Conservation (phyloP, 108 stramenopile species). For the Skeletonema grethae region DNA sequence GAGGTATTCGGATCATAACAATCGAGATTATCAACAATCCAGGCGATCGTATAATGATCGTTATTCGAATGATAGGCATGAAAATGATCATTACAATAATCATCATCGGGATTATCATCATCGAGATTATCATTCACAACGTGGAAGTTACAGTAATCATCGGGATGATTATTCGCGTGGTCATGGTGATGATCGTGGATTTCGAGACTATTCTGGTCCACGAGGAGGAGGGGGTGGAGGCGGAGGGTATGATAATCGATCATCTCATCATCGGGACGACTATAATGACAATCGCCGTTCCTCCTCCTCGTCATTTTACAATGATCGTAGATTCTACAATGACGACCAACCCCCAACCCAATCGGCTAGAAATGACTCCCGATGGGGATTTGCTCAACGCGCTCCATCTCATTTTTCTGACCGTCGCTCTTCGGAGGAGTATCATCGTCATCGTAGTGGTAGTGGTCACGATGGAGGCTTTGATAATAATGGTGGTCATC, state of each 20-base stretch:
- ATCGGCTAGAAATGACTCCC: neutral
- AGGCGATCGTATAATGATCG: neutral
- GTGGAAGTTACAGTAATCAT: constrained; percentile 4
- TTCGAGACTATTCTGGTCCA: neutral
- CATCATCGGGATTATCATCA: constrained; percentile 4
- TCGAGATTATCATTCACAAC: neutral
- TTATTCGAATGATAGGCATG: constrained; percentile 2
- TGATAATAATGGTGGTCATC: neutral
- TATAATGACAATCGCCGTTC: constrained; percentile 6
- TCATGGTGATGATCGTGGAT: constrained; percentile 2
- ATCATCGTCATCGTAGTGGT: neutral
- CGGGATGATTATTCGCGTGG: constrained; percentile 1
- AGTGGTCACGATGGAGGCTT: neutral
- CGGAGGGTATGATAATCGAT: neutral
- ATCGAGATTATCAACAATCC: neutral
- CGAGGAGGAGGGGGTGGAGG: neutral
- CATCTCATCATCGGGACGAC: neutral
- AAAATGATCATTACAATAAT: constrained; percentile 3
- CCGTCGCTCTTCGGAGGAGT: neutral
- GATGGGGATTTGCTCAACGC: constrained; percentile 5
- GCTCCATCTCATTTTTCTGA: neutral
- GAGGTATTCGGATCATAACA: neutral
- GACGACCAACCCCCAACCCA: neutral
- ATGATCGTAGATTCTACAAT: constrained; percentile 3
- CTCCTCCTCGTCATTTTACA: neutral